Conservation (phyloP, 2,329 filamentous ascomycete species). For the Epichloe elymi region DNA sequence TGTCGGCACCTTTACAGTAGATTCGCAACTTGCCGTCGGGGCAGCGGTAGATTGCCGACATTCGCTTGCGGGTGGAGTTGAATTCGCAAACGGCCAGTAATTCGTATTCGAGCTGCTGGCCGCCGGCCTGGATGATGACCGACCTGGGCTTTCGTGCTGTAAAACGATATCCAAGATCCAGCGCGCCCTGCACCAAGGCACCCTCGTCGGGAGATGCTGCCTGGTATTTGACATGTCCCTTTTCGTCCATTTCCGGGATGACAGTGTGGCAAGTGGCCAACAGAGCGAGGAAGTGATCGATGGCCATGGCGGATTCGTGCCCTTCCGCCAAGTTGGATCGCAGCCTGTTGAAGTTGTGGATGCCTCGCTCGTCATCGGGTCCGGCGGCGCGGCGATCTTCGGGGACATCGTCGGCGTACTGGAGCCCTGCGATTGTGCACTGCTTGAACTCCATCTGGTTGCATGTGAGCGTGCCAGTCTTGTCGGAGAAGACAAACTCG, state of each 20-base stretch:
- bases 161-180: conserved; percentile 77
- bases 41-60: conserved; percentile 95
- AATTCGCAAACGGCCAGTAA: conserved; percentile 96
- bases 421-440: conserved; percentile 81
- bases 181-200: conserved; percentile 86
- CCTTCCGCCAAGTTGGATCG: conserved; percentile 50
- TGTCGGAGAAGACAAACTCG: conserved; percentile 97
- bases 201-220: conserved; percentile 95
- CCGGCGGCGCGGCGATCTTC: conserved; percentile 74
- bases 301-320: conserved; percentile 36
- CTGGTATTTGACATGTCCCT: conserved; percentile 88
- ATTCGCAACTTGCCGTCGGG: conserved; percentile 89
- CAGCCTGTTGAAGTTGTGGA: conserved; percentile 73
- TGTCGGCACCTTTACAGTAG: conserved; percentile 95
- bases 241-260: conserved; percentile 77
- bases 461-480: conserved; percentile 93
- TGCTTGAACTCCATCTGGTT: conserved; percentile 99
- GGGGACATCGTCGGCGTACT: conserved; percentile 83
- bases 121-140: conserved; percentile 70
- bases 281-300: conserved; percentile 74
- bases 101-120: conserved; percentile 68
- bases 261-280: conserved; percentile 92
- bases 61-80: conserved; percentile 85
- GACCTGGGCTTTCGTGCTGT: conserved; percentile 77
- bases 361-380: conserved; percentile 69